Conservation (phyloP, 1,139 yeast species). For the Lizanozyma gosingica region DNA sequence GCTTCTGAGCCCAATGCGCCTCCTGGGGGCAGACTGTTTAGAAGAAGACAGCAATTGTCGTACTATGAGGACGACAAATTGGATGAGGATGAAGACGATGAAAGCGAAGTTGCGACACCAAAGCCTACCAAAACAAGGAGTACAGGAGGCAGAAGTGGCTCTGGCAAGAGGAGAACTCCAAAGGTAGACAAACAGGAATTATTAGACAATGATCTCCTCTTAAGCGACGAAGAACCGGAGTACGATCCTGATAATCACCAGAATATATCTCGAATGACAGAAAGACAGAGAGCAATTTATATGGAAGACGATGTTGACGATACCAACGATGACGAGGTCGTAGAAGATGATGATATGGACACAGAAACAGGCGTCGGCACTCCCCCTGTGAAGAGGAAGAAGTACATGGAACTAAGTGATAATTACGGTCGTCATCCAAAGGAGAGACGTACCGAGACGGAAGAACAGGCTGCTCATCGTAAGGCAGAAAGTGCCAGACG, state of each 20-base stretch:
- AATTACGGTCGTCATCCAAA: conserved; percentile 21
- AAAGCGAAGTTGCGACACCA: conserved; percentile 7
- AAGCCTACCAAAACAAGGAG: conserved; percentile 5
- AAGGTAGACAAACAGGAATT: conserved; percentile 4
- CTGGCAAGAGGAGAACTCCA: conserved; percentile 2
- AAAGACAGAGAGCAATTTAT: conserved; percentile 46
- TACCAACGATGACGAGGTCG: conserved; percentile 5
- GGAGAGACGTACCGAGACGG: conserved; percentile 53
- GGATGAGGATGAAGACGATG: conserved; percentile 5
- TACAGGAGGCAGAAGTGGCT: conserved; percentile 3
- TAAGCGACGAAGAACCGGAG: conserved; percentile 38
- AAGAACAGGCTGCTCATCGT: conserved; percentile 72
- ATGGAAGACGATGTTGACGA: conserved; percentile 21
- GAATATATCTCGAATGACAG: conserved; percentile 52
- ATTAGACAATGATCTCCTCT: conserved; percentile 30
- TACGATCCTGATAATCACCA: conserved; percentile 32
- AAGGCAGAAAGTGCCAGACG: conserved; percentile 86
- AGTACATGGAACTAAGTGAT: conserved; percentile 19
- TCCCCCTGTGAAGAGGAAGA: conserved; percentile 6
- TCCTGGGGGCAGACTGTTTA: conserved; percentile 8
- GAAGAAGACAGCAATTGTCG: conserved; percentile 5
- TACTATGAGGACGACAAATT: conserved; percentile 6
- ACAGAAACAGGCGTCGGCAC: conserved; percentile 8
- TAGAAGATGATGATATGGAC: conserved; percentile 10
- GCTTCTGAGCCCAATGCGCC: background rate